Evolutionary conservation across 306 rosid species (phyloP).

Genomic region (Mucuna pruriens): DNA sequence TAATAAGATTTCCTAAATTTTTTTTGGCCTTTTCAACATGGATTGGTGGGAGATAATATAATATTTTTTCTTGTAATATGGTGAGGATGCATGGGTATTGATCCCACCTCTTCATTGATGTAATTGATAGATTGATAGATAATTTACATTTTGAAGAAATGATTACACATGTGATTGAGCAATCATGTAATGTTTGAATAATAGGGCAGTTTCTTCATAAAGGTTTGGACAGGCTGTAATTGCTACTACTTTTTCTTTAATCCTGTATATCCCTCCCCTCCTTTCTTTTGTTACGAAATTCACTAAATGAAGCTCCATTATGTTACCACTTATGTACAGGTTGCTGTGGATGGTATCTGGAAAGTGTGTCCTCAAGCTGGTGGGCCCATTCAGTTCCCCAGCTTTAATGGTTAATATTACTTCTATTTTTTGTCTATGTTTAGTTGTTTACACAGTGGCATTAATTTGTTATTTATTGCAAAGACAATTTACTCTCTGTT

Average conservation of each 20-base stretch:
- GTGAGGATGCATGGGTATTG: not conserved
- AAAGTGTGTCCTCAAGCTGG: constrained; percentile 85
- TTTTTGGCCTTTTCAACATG: not conserved
- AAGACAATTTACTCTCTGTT: constrained; percentile 24
- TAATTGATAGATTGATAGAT: not conserved
- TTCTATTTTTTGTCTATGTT: constrained; percentile 12
- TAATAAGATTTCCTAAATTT: not conserved
- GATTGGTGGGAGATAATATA: not conserved
- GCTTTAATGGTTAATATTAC: constrained; percentile 71
- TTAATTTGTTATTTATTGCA: constrained; percentile 16
- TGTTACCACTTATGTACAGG: constrained; percentile 48
- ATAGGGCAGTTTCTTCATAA: constrained; percentile 15
- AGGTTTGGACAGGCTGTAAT: constrained; percentile 14
- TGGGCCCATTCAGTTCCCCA: constrained; percentile 82
- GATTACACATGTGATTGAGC: constrained; percentile 1
- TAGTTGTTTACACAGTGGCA: not conserved
- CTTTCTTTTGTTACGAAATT: constrained; percentile 9
- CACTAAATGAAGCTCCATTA: constrained; percentile 19
- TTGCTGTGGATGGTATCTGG: constrained; percentile 95
- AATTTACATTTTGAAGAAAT: not conserved
- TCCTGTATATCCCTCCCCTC: not conserved
- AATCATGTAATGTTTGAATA: constrained; percentile 31
- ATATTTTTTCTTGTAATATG: not conserved
- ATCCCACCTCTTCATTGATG: constrained; percentile 5
- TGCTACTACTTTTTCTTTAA: constrained; percentile 9